Base-by-base conservation (phyloP, 306 rosid genomes). In the Fragaria nilgerrensis region DNA sequence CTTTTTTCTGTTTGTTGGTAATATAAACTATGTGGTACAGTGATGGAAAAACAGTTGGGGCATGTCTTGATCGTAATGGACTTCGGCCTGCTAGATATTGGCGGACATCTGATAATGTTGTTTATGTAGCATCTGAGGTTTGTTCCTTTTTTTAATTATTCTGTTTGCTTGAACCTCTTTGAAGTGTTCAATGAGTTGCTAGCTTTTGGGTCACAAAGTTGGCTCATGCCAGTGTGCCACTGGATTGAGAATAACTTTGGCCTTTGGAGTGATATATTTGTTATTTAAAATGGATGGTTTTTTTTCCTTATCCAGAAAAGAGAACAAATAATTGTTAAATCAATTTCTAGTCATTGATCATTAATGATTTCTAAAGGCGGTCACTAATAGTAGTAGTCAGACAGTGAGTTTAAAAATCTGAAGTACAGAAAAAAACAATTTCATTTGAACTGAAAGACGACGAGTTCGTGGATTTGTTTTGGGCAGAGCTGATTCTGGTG, bases 21-120 rank as follows among this genome's bases (percentile, higher is more conserved):
- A 72, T 81, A 77, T 75, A 74, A 75, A 53, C 80, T 61, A 32
- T 81, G 67, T 86, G 84, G 75, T 67, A 64, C 88, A 95, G 99
- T 82, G 99, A 95, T 81, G 99, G 99, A 81, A 95, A 95, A 84
- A 95, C 99, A 44, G 96, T 95, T 50, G 99, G 99, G 77, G 99
- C 99, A 37, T 89, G 93, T 77, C 99, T 95, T 82, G 99, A 95
- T 70, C 95, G 99, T 29, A 95, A 95, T 89, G 99, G 99, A 82
- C 92, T 95, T 71, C 90, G 99, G 53, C 99, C 99, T 22, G 99
- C 99, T 78, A 89, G 99, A 86, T 95, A 90, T 85, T 95, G 99
- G 99, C 92, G 99, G 83, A 95, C 99, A 73, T 85, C 97, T 61
- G 99, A 95, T 79, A 95, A 95, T 79, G 87, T 90, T 91, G 99